A percentile compares a stretch with the other conserved stretches of the same genome.
phyloP scores from a whole-genome alignment of 1,284 basidiomycete species.

The Cutaneotrichosporon cutaneum region DNA sequence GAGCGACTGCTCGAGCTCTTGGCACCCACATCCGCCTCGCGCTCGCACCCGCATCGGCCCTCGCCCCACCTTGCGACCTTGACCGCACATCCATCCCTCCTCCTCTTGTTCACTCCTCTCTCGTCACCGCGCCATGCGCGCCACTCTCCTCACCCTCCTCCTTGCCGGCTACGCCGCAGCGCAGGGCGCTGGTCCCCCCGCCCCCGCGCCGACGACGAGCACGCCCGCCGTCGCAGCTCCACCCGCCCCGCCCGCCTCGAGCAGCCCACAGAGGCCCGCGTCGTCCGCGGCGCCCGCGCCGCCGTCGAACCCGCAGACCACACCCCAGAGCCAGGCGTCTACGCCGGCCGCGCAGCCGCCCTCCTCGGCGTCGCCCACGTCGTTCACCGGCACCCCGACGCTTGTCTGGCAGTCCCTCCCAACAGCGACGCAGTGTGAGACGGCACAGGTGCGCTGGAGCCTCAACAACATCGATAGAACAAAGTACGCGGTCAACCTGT shows the following conservation, averaged over 20 bases:
- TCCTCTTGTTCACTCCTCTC: neutral
- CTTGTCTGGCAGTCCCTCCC: slow-evolving; percentile 18
- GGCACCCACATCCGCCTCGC: neutral
- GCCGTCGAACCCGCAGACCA: neutral
- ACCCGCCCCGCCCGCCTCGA: neutral
- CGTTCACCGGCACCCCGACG: slow-evolving; percentile 15
- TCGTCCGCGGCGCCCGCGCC: neutral
- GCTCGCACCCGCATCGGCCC: neutral
- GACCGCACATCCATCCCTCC: neutral
- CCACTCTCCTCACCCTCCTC: slow-evolving; percentile 1
- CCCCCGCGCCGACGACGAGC: neutral
- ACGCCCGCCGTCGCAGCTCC: neutral
- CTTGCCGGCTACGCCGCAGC: neutral
- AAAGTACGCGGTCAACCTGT: slow-evolving; percentile 31
- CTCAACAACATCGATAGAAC: neutral
- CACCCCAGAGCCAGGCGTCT: neutral
- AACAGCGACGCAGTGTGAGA: slow-evolving; percentile 29
- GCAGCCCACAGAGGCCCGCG: neutral
- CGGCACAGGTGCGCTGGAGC: neutral
- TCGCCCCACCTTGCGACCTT: neutral
- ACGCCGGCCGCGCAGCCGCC: neutral
- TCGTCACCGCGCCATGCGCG: neutral
- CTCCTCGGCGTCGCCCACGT: neutral
- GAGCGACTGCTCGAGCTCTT: neutral
- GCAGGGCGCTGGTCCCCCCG: neutral